Base-by-base conservation (phyloP, 164 flowering plant genomes). In the Umbilicus rupestris region DNA sequence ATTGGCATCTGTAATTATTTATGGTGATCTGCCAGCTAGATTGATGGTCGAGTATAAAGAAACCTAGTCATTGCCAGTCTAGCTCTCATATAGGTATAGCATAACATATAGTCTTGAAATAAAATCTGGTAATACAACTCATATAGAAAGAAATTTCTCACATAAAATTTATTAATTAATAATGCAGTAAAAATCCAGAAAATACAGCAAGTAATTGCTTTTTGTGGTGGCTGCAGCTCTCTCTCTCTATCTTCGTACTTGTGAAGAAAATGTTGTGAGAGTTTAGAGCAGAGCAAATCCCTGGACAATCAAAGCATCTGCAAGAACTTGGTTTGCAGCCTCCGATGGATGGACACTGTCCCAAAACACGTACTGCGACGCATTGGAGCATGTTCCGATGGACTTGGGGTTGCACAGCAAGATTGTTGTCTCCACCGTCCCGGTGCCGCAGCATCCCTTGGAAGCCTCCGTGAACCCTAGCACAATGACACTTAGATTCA, bases 271-370 rank as follows among this genome's bases (percentile, higher is more conserved):
- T 24, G 14, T n/a, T 3, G 7, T 24, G 2, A 10, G 3, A 8
- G 24, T 15, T 39, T 62, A 69, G 19, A 88, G 77, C 45, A 94
- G 92, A 44, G 74, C 22, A 59, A 94, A 72, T 69, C 99, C 99
- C 65, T 83, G 81, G 22, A 49, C 0, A 50, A 94, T 59, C 73
- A 94, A 76, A 19, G 87, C 22, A 71, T 89, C 88, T 0, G 97
- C 92, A 24, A 94, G 86, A 68, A 89, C 73, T 68, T 83, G 85
- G 69, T 94, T 92, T 16, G 99, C 87, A 28, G 96, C 96, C 65
- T 91, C 77, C 57, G 96, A 86, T 22, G 97, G 99, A 74, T 94
- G 99, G 33, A 94, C 96, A 62, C 83, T 78, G 79, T 94, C 99
- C 86, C 88, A 94, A 70, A 94, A 94, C 68, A 92, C 96, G 62